phyloP scores from a whole-genome alignment of 2,329 filamentous ascomycete genomes.

The Diaporthe citri region DNA sequence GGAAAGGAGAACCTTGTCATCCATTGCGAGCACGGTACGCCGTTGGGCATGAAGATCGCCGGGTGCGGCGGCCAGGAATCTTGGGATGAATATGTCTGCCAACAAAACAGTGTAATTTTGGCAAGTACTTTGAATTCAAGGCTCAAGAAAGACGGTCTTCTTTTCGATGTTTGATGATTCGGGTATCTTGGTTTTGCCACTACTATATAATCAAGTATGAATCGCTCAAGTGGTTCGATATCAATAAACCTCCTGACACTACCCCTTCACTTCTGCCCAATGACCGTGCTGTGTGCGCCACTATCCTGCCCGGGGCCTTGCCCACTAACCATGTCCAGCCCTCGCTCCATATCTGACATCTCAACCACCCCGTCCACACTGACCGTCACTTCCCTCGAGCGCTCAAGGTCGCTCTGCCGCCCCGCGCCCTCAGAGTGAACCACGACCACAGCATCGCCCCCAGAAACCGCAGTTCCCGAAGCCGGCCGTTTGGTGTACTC shows the following conservation, averaged over 20 bases:
- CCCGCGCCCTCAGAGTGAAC: too few species aligned
- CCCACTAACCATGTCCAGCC: background rate
- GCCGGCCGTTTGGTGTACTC: background rate
- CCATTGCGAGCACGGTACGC: background rate
- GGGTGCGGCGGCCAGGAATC: too few species aligned
- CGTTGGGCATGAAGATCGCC: background rate
- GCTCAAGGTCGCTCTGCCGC: background rate
- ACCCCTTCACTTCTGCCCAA: background rate
- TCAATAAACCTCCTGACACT: too few species aligned
- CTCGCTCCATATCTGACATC: background rate
- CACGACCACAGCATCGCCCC: background rate
- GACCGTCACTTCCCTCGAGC: background rate
- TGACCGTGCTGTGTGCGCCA: background rate
- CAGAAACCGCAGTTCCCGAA: background rate
- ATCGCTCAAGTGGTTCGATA: background rate
- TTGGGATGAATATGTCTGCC: background rate
- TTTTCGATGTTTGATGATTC: background rate
- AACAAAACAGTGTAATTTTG: background rate
- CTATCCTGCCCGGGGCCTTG: background rate
- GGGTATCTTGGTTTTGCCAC: background rate
- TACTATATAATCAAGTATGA: background rate
- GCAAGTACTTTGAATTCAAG: background rate
- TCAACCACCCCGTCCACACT: background rate
- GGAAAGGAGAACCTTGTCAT: background rate
- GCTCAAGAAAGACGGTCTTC: background rate